Evolutionary conservation across 805 yeast species (phyloP), one percentile per base, ranked within the genome.

Genomic region (Barnettozyma sp.): DNA sequence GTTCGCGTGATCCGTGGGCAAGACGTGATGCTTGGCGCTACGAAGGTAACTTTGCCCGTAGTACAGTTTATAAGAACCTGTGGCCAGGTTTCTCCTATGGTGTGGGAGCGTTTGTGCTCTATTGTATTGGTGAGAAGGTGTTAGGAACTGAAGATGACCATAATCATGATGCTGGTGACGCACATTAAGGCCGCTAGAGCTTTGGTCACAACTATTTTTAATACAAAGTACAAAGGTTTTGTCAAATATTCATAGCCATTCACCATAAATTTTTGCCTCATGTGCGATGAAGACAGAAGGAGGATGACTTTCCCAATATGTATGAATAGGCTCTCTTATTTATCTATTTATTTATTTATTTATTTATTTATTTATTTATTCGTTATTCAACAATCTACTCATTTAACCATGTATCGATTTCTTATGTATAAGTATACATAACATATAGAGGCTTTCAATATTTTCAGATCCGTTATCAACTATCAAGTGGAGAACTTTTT

Each of bases 1-100:
- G 9, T 20, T 25, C 30, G 15, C 36, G 30, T 15, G 74, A 69
- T 48, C 74, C 73, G 13, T 70, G 75, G 74, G 73, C 73, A 31
- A 57, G 62, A 53, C 58, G 94, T 70, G 94, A 84, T 58, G 92
- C 94, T 31, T 84, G 95, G 95, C 78, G 94, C 69, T 81, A 77
- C 62, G 79, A 76, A 52, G 94, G 92, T 41, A 83, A 78, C 35
- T 85, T 85, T 65, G 70, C 82, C 36, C 75, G 85, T 49, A 61
- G 63, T 33, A 76, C 78, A 60, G 68, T 92, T 49, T 78, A 76
- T 59, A 76, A 70, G 51, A 76, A 76, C 39, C 70, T 83, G 12
- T 73, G 85, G 54, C 95, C 95, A 4, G 95, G 95, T 3, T 68
- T 84, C 34, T 83, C 85, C 21, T 68, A 78, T 27, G 95, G 88